These are phyloP conservation scores for Vigna trinervia DNA, from an alignment of 306 rosid species.

Conservation along the genomic window DNA sequence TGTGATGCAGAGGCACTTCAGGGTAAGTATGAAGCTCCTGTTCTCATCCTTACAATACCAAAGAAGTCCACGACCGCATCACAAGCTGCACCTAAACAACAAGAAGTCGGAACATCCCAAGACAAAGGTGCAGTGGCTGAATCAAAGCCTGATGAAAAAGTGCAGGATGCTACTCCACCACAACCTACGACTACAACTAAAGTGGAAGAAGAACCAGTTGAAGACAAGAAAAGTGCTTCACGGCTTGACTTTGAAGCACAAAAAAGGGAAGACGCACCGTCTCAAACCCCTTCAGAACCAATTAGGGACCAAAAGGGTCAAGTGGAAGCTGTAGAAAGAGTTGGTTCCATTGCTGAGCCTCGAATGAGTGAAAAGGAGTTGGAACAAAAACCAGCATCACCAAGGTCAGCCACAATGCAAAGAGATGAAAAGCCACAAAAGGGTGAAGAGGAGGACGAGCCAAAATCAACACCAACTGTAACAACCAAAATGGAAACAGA, in stretches of 20 bases:
- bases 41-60: conserved; percentile 59
- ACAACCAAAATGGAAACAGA: background rate
- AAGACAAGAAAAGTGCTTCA: conserved; percentile 44
- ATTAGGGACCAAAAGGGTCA: conserved; percentile 29
- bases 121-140: conserved; percentile 16
- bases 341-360: background rate
- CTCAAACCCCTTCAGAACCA: conserved; percentile 33
- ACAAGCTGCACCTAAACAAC: conserved; percentile 32
- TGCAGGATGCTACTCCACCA: conserved; percentile 33
- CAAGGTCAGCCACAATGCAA: conserved; percentile 7
- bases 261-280: background rate
- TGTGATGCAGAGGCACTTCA: conserved; percentile 45
- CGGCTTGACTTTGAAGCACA: conserved; percentile 17
- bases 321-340: conserved; percentile 23
- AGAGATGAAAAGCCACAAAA: conserved; percentile 32
- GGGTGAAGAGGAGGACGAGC: conserved; percentile 22
- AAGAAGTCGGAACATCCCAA: conserved; percentile 40
- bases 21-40: conserved; percentile 47
- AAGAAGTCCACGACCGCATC: conserved; percentile 40
- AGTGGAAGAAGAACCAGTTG: conserved; percentile 24
- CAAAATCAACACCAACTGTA: background rate
- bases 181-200: background rate
- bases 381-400: conserved; percentile 34
- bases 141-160: conserved; percentile 19
- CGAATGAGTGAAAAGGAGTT: conserved; percentile 38